Evolutionary conservation across 371 early-diverging fungal genomes (phyloP), one percentile per base, ranked within the genome.

Genomic region (Mortierella sp.): DNA sequence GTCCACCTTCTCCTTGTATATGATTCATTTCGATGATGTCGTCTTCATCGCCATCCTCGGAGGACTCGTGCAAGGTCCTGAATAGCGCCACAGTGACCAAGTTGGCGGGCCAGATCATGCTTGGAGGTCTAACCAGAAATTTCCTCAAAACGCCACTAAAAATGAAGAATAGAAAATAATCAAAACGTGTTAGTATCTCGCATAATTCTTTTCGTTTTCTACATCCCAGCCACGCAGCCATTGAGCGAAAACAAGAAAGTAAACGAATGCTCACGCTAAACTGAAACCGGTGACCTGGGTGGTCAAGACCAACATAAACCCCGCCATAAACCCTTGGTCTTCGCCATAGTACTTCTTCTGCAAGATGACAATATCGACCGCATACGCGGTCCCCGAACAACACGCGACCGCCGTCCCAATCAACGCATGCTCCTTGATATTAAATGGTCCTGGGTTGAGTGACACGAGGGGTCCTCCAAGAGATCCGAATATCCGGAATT

Each of bases 51-150:
- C 11, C 38, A 21, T 58, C 60, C 8, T 60, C 51, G 10, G 38
- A 24, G 10, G 55, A 38, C 35, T 75, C 91, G 82, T 96, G 96
- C 16, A 96, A 89, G 0, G 95, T 91, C 18, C 89, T 88, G 74
- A 96, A 91, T 65, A 97, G 80, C 0, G 97, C 93, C 8, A 95
- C 92, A 10, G 90, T 91, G 41, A 96, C 91, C 14, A 98, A 87
- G 24, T 89, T 91, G 0, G 91, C 85, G 3, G 97, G 97, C 97
- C 97, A 98, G 38, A 96, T 89, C 97, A 97, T 96, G 90, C 87
- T 74, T 10, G 90, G 77, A 48, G 97, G 97, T 32, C 91, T 88
- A 27, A 96, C 95, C 8, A 97, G 88, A 84, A 91, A 95, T 54
- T 91, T 90, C 43, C 96, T 91, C 56, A 91, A 86, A 4, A 95